These are phyloP conservation scores for Sclerotiophoma versabilis DNA, from an alignment of 2,329 filamentous ascomycete species.

Conservation along the genomic window DNA sequence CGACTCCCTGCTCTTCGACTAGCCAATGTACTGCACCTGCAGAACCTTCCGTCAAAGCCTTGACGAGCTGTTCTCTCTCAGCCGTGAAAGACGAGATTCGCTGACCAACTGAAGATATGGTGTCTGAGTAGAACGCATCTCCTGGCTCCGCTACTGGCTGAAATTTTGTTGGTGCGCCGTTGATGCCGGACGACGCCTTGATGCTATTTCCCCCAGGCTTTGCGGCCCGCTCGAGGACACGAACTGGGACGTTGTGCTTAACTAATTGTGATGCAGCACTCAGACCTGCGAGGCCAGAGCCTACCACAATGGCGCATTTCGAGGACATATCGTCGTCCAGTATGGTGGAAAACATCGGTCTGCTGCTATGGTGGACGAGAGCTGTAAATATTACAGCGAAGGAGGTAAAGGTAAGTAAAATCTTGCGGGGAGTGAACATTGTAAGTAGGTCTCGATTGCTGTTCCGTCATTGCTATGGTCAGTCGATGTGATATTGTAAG, in stretches of 20 bases:
- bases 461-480: neutral
- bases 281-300: slow-evolving; percentile 69
- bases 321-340: slow-evolving; percentile 17
- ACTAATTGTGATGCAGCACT: slow-evolving; percentile 66
- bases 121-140: slow-evolving; percentile 62
- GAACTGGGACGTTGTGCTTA: slow-evolving; percentile 59
- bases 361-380: neutral
- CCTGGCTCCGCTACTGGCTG: slow-evolving; percentile 53
- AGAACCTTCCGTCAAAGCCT: slow-evolving; percentile 58
- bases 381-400: neutral
- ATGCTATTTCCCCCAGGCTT: slow-evolving; percentile 71
- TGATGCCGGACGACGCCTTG: slow-evolving; percentile 72
- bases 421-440: neutral
- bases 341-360: slow-evolving; percentile 5
- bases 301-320: slow-evolving; percentile 64
- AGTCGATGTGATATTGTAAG: slow-evolving; percentile 10
- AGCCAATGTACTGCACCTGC: slow-evolving; percentile 64
- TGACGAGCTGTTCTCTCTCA: slow-evolving; percentile 56
- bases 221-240: slow-evolving; percentile 64
- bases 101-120: slow-evolving; percentile 63
- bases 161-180: slow-evolving; percentile 66
- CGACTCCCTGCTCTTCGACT: slow-evolving; percentile 63
- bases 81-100: slow-evolving; percentile 38
- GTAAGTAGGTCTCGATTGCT: neutral
- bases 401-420: neutral